Conservation (phyloP, 1,284 basidiomycete species). For the Coniophora puteana region DNA sequence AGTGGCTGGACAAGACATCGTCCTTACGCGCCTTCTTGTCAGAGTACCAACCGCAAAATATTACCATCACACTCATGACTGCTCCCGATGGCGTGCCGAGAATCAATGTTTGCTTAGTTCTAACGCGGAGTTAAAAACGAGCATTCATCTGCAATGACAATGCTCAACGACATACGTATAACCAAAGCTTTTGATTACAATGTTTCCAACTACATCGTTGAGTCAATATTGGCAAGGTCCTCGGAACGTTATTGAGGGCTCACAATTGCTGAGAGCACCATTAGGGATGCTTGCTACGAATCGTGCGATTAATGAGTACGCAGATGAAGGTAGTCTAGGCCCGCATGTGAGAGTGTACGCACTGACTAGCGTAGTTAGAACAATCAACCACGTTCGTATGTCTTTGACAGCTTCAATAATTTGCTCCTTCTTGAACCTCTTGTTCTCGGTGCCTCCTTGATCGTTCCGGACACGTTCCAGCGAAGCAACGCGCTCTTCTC, state of each 20-base stretch:
- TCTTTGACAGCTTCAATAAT: constrained; percentile 56
- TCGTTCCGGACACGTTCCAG: constrained; percentile 68
- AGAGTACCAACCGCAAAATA: constrained; percentile 61
- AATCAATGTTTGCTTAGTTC: constrained; percentile 60
- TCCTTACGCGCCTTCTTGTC: constrained; percentile 46
- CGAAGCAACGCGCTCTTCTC: constrained; percentile 59
- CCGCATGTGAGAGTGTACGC: constrained; percentile 22
- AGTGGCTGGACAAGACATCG: not conserved
- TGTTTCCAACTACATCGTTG: constrained; percentile 45
- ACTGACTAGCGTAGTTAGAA: constrained; percentile 57
- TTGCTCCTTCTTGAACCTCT: constrained; percentile 57
- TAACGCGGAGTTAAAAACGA: constrained; percentile 23
- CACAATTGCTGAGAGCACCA: constrained; percentile 62
- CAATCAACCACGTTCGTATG: constrained; percentile 61
- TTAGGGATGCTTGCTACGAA: constrained; percentile 56
- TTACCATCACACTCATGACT: constrained; percentile 43
- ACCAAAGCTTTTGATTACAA: constrained; percentile 65
- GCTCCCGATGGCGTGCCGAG: constrained; percentile 57
- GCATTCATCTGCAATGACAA: not conserved
- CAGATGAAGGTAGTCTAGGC: not conserved
- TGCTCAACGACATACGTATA: constrained; percentile 44
- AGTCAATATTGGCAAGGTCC: not conserved
- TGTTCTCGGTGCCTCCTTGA: constrained; percentile 61
- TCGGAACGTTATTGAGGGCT: constrained; percentile 15
- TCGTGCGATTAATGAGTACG: constrained; percentile 13